Base-by-base conservation (phyloP, 2,329 filamentous ascomycete species). In the Xylariaceae sp. region DNA sequence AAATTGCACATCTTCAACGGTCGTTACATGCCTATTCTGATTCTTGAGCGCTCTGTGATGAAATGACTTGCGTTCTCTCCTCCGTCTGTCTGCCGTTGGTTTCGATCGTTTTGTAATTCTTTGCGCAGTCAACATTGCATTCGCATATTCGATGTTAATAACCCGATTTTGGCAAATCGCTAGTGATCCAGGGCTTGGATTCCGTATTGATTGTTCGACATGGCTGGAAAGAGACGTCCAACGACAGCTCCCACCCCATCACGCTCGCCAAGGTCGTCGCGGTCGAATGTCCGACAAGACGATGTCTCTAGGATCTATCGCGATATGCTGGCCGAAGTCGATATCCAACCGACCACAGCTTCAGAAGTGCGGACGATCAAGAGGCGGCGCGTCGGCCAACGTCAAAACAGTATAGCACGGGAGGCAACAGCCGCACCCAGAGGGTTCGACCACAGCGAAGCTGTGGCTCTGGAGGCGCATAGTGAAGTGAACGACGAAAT, bases 241-340 rank as follows among this genome's bases (percentile, higher is more conserved):
- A 61, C 64, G 62, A 61, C 61, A 44, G 57, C 67, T 17, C 52
- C 65, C 37, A 34, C 63, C 34, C 55, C 66, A 13, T 56, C 67
- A 17, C 65, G 67, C 15, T 47, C 61, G 50, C 68, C 66, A 4
- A 67, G 68, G 57, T 66, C 69, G 7, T 68, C 67, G 3, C 67
- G 68, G 56, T 68, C 70, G 4, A 68, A 67, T 17, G 59, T 66
- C n/a, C 62, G 51, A 51, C 58, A 64, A 34, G 53, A 61, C 47
- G 60, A 64, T 34, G 62, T 75, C 4, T 73, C 74, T 18, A 71
- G 76, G 34, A 73, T 82, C 39, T 81, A 81, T 65, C 73, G 70
- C 48, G 74, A 81, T 61, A 79, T 82, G 78, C 73, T 82, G 39
- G 70, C 70, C 10, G 79, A 81, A 63, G 79, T 75, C n/a, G 75